Conservation (phyloP, 495 filamentous ascomycete species). For the Glutinoglossum americanum region DNA sequence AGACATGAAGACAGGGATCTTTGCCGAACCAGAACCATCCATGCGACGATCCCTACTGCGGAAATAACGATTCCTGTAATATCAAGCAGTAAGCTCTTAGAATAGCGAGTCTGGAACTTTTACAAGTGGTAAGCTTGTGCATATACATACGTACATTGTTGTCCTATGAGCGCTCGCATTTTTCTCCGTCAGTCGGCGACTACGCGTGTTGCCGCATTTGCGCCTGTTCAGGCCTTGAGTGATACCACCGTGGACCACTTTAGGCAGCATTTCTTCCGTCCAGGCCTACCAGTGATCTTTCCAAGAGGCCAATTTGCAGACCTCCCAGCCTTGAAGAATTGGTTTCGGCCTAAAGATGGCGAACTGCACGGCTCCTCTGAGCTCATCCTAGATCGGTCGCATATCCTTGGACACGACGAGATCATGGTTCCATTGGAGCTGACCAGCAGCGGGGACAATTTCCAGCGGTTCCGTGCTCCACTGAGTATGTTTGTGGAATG, state of each 20-base stretch:
- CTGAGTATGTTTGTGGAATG: conserved; percentile 35
- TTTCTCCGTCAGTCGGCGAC: not conserved
- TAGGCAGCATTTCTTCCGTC: conserved; percentile 24
- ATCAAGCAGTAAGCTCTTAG: too few relatives aligned
- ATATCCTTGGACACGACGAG: conserved; percentile 26
- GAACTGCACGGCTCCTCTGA: not conserved
- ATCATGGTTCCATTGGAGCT: conserved; percentile 37
- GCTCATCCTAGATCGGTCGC: conserved; percentile 23
- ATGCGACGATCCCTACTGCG: too few relatives aligned
- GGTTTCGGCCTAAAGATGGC: conserved; percentile 21
- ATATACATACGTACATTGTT: too few relatives aligned
- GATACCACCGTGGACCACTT: conserved; percentile 14
- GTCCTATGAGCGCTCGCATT: too few relatives aligned
- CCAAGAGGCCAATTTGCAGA: conserved; percentile 21
- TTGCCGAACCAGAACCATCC: too few relatives aligned
- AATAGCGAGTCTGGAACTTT: too few relatives aligned
- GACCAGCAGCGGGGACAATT: conserved; percentile 19
- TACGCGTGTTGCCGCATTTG: not conserved
- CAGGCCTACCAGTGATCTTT: conserved; percentile 25
- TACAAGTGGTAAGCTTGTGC: too few relatives aligned
- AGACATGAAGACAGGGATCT: too few relatives aligned
- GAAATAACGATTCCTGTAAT: too few relatives aligned
- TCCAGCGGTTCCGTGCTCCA: conserved; percentile 34
- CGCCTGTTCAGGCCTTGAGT: not conserved
- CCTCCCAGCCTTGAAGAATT: conserved; percentile 29